These are phyloP conservation scores for Entomophthora muscae DNA, from an alignment of 371 early-diverging fungal species.

Conservation along the genomic window DNA sequence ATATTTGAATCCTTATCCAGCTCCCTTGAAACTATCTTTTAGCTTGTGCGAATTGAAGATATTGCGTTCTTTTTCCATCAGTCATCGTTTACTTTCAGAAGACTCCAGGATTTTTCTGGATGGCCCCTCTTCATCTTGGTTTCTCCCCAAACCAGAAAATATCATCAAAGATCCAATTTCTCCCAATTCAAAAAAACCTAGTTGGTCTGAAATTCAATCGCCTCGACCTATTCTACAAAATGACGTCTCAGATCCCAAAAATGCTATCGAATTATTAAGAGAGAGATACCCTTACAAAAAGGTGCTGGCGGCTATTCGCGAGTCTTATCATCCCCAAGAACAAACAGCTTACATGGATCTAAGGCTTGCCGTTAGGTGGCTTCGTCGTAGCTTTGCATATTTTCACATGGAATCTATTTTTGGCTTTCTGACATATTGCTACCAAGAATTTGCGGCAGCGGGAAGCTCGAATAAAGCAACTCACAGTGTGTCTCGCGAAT, in stretches of 20 bases:
- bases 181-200: background rate
- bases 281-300: background rate
- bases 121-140: background rate
- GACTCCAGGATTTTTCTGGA: background rate
- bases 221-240: background rate
- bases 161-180: background rate
- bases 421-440: background rate
- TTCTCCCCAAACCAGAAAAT: background rate
- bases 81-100: background rate
- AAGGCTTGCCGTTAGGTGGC: background rate
- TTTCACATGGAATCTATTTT: background rate
- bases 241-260: background rate
- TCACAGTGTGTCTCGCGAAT: background rate
- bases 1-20: background rate
- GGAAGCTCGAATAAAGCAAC: background rate
- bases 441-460: background rate
- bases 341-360: background rate
- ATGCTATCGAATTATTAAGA: background rate
- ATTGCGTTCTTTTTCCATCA: background rate
- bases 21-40: background rate
- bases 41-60: background rate
- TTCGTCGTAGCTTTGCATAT: background rate
- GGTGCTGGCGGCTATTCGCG: background rate
- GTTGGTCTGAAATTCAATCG: background rate
- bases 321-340: background rate